Conservation (phyloP, 768 basidiomycete species). For the Dendrothele bispora region DNA sequence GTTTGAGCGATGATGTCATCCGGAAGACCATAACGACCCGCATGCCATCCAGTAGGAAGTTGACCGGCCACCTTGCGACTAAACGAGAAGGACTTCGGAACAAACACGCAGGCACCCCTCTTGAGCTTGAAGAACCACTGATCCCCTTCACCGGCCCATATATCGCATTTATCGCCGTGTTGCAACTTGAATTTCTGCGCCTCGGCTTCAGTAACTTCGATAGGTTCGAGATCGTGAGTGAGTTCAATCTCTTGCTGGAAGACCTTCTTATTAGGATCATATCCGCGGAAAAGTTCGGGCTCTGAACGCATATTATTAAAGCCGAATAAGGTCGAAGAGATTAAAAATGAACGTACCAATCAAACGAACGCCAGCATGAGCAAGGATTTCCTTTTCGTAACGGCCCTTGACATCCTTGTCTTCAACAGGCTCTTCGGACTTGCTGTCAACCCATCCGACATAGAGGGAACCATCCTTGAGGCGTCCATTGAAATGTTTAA, state of each 20-base stretch:
- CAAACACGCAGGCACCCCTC: slow-evolving; percentile 90
- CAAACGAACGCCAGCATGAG: slow-evolving; percentile 88
- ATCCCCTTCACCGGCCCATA: slow-evolving; percentile 89
- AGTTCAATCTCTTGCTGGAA: slow-evolving; percentile 98
- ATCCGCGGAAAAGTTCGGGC: slow-evolving; percentile 96
- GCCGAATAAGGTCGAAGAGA: slow-evolving; percentile 2
- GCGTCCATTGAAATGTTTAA: slow-evolving; percentile 98
- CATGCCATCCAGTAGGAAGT: slow-evolving; percentile 96
- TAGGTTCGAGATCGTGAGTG: slow-evolving; percentile 92
- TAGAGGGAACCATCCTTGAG: slow-evolving; percentile 90
- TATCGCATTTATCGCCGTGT: slow-evolving; percentile 94
- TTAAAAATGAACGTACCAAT: slow-evolving; percentile 64
- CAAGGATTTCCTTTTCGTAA: slow-evolving; percentile 93
- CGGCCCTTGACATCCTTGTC: slow-evolving; percentile 95
- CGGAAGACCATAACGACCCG: slow-evolving; percentile 95
- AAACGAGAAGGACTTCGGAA: slow-evolving; percentile 96
- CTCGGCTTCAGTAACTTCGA: slow-evolving; percentile 89
- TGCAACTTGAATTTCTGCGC: slow-evolving; percentile 95
- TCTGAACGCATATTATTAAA: slow-evolving; percentile 61
- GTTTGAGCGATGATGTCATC: slow-evolving; percentile 94
- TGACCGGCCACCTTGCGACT: slow-evolving; percentile 94
- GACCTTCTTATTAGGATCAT: slow-evolving; percentile 95
- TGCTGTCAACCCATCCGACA: slow-evolving; percentile 98
- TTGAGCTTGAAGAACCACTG: slow-evolving; percentile 99
- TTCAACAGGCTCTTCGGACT: slow-evolving; percentile 90